These are phyloP conservation scores for Irpex sp. DNA, from an alignment of 1,284 basidiomycete genomes.

Conservation along the genomic window DNA sequence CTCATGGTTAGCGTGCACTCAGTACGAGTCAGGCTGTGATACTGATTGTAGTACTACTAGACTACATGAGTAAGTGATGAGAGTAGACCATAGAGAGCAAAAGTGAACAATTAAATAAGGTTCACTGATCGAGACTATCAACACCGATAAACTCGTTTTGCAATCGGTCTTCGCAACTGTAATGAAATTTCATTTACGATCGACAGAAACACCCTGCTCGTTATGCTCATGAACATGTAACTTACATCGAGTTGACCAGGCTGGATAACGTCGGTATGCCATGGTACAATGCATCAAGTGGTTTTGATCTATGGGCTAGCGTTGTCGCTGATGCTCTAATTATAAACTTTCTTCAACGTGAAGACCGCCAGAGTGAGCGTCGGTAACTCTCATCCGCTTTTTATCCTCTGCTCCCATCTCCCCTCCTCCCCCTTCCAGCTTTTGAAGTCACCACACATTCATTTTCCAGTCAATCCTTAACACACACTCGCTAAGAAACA, in stretches of 20 bases:
- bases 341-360: not conserved
- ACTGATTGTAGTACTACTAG: too few species aligned
- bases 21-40: too few species aligned
- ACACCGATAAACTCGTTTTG: not conserved
- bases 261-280: not conserved
- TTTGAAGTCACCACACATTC: not conserved
- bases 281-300: not conserved
- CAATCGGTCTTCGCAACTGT: not conserved
- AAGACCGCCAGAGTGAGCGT: not conserved
- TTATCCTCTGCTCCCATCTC: not conserved
- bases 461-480: not conserved
- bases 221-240: not conserved
- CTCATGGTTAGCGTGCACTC: too few species aligned
- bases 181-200: not conserved
- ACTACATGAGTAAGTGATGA: too few species aligned
- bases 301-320: not conserved
- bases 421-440: not conserved
- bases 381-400: not conserved
- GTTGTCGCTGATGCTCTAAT: not conserved
- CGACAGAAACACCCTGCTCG: not conserved
- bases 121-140: not conserved
- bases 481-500: slow-evolving; percentile 2
- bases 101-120: not conserved
- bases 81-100: too few species aligned
- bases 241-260: not conserved